Evolutionary conservation across 176 grass and related monocot genomes (phyloP).

Genomic region (Raddia distichophylla): DNA sequence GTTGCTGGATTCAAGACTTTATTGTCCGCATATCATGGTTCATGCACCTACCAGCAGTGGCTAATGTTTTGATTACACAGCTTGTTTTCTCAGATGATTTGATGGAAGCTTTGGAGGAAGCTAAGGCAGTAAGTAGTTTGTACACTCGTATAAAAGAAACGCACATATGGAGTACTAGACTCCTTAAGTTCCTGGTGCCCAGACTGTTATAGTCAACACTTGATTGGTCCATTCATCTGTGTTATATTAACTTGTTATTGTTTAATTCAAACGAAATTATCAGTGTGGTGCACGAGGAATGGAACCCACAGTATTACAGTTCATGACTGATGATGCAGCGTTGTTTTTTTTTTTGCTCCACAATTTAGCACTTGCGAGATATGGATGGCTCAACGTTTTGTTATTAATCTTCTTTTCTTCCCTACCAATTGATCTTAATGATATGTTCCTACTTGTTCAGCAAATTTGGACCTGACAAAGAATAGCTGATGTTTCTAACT

Average conservation of each 20-base stretch:
- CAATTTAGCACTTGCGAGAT: conserved; percentile 6
- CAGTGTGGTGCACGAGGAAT: conserved; percentile 2
- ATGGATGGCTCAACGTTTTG: conserved; percentile 14
- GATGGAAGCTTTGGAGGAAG: conserved; percentile 98
- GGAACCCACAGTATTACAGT: not conserved
- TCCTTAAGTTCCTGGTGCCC: not conserved
- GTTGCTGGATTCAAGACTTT: conserved; percentile 27
- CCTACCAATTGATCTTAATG: conserved; percentile 30
- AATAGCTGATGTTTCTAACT: conserved; percentile 15
- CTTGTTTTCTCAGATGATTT: conserved; percentile 84
- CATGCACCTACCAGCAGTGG: conserved; percentile 31
- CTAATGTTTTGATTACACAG: conserved; percentile 63
- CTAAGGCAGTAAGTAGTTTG: conserved; percentile 74
- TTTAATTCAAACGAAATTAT: conserved; percentile 13
- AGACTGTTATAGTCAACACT: not conserved
- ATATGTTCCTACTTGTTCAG: conserved; percentile 14
- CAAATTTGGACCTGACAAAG: conserved; percentile 30
- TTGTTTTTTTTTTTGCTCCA: not conserved
- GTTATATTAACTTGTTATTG: conserved; percentile 13
- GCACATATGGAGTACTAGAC: not conserved
- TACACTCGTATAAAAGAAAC: conserved; percentile 10
- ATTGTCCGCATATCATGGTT: conserved; percentile 23
- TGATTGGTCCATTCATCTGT: conserved; percentile 13
- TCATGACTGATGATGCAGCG: not conserved
- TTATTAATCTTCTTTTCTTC: conserved; percentile 7